phyloP scores from a whole-genome alignment of 768 basidiomycete species.

The Pulveroboletus frians region DNA sequence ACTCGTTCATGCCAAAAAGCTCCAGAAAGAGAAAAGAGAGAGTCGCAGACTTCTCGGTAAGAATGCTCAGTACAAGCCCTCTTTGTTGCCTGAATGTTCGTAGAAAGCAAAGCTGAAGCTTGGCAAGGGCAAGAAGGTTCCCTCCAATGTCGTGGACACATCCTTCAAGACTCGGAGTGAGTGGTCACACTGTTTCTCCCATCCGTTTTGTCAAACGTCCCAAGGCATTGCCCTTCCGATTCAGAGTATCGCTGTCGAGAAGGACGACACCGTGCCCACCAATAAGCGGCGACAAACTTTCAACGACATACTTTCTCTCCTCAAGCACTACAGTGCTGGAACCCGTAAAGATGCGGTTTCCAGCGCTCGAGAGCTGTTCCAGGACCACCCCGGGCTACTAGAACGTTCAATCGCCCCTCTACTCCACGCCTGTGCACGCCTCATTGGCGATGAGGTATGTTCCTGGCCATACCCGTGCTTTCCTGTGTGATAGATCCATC shows the following conservation, averaged over 20 bases:
- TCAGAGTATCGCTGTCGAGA: constrained; percentile 67
- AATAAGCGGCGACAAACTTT: constrained; percentile 75
- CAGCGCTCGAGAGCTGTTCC: constrained; percentile 69
- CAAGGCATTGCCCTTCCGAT: constrained; percentile 85
- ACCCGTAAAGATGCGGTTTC: constrained; percentile 73
- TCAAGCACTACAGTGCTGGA: constrained; percentile 81
- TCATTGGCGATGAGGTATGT: constrained; percentile 79
- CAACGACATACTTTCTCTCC: constrained; percentile 66
- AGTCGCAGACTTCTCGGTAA: constrained; percentile 80
- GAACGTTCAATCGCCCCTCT: constrained; percentile 48
- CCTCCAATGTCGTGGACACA: constrained; percentile 87
- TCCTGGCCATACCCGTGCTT: background rate
- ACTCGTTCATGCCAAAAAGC: constrained; percentile 73
- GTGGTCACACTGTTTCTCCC: constrained; percentile 24
- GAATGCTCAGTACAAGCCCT: background rate
- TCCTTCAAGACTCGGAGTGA: constrained; percentile 92
- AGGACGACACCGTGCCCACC: constrained; percentile 52
- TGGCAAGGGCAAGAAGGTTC: constrained; percentile 83
- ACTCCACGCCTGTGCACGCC: constrained; percentile 55
- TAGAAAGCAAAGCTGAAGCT: constrained; percentile 97
- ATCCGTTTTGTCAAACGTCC: constrained; percentile 6
- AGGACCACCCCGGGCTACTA: constrained; percentile 53
- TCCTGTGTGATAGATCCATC: background rate
- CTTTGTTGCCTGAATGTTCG: background rate
- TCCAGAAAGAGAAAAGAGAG: constrained; percentile 85